Conservation (phyloP, 2,329 filamentous ascomycete species). For the Fusarium sp. region DNA sequence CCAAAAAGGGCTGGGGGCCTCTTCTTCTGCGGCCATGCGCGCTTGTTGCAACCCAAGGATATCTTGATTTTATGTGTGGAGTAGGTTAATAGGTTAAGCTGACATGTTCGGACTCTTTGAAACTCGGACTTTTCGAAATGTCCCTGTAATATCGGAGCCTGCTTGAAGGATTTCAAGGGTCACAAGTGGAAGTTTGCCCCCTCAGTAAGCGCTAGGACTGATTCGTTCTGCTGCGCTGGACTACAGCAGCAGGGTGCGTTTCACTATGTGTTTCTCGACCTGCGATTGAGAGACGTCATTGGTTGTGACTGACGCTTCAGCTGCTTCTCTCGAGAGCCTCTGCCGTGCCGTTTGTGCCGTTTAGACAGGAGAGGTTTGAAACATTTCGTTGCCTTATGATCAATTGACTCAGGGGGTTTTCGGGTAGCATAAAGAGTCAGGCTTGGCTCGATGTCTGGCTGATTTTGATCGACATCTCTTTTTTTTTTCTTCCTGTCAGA, state of each 20-base stretch:
- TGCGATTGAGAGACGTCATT: neutral
- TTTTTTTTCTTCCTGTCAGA: neutral
- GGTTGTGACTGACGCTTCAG: neutral
- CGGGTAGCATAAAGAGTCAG: neutral
- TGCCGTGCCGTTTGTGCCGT: neutral
- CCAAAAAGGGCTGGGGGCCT: neutral
- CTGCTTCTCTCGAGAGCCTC: neutral
- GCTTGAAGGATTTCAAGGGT: neutral
- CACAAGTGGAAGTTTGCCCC: neutral
- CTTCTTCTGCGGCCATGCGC: neutral
- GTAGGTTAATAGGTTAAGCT: neutral
- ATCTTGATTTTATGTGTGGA: neutral
- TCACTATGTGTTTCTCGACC: neutral
- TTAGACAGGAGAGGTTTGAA: neutral
- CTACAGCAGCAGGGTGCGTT: neutral
- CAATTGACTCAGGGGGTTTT: neutral
- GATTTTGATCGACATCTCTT: neutral
- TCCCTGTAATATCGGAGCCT: neutral
- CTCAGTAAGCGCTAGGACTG: neutral
- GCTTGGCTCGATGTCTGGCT: neutral
- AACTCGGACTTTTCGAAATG: neutral
- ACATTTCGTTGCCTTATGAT: neutral
- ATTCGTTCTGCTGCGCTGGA: neutral
- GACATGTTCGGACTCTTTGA: neutral
- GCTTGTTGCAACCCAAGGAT: neutral